Percentiles rank a stretch among this genome's conserved stretches.
Evolutionary conservation across 257 asterid species (phyloP).

Genomic region (Handroanthus guayacan): DNA sequence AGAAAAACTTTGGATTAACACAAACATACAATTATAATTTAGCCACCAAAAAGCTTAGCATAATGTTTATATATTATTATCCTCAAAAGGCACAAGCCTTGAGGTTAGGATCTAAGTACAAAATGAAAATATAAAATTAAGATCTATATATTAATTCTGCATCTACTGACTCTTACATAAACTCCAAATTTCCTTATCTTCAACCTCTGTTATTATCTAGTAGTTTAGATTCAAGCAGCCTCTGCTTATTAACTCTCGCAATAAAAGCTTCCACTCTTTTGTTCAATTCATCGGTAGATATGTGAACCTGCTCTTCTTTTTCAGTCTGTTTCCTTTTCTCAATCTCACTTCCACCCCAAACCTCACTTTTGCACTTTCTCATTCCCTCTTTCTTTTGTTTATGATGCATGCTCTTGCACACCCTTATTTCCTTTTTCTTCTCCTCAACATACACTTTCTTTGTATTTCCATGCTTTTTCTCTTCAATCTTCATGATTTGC

Average conservation of each 20-base stretch:
- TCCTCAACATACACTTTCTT: not conserved
- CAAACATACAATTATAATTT: too few species aligned
- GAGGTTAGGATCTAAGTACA: slow-evolving; percentile 1
- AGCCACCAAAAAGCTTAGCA: too few species aligned
- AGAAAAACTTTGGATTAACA: too few species aligned
- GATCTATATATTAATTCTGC: not conserved
- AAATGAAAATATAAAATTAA: not conserved
- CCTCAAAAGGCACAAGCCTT: not conserved
- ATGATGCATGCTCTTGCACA: slow-evolving; percentile 22
- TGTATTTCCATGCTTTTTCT: not conserved
- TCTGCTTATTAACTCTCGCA: slow-evolving; percentile 59
- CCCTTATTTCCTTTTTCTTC: slow-evolving; percentile 25
- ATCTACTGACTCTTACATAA: not conserved
- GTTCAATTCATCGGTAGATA: slow-evolving; percentile 49
- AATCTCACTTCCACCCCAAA: slow-evolving; percentile 43
- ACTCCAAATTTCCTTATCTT: not conserved
- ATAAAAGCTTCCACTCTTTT: slow-evolving; percentile 60
- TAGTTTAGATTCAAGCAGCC: slow-evolving; percentile 50
- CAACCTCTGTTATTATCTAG: slow-evolving; percentile 25
- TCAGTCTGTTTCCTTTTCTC: slow-evolving; percentile 1
- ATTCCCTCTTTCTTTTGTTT: slow-evolving; percentile 35
- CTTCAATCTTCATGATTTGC: not conserved
- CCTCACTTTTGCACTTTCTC: slow-evolving; percentile 39
- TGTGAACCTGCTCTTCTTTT: slow-evolving; percentile 25
- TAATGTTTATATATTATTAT: not conserved